A percentile compares a stretch with the other conserved stretches of the same genome.
phyloP scores from a whole-genome alignment of 768 basidiomycete species.

The Phylloporus rhodoxanthus region DNA sequence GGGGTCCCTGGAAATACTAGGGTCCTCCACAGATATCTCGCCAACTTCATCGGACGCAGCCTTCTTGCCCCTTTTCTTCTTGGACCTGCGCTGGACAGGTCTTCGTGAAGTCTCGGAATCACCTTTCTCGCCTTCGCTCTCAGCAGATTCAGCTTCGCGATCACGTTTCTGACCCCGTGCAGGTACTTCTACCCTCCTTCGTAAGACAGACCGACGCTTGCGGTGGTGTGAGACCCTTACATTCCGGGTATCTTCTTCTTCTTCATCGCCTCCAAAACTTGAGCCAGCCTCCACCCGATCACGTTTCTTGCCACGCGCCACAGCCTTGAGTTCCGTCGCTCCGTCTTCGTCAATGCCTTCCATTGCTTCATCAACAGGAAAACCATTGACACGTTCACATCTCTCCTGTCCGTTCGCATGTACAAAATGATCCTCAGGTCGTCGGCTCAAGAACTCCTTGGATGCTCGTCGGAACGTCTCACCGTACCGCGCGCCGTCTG shows the following conservation, averaged over 20 bases:
- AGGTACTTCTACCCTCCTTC: slow-evolving; percentile 45
- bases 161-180: slow-evolving; percentile 63
- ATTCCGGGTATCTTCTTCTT: slow-evolving; percentile 35
- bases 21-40: slow-evolving; percentile 48
- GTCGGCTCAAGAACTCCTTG: slow-evolving; percentile 44
- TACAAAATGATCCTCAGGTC: slow-evolving; percentile 38
- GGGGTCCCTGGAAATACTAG: slow-evolving; percentile 42
- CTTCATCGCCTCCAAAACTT: slow-evolving; percentile 57
- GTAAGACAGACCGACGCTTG: slow-evolving; percentile 52
- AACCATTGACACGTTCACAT: slow-evolving; percentile 26
- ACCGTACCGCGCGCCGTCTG: slow-evolving; percentile 32
- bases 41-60: slow-evolving; percentile 35
- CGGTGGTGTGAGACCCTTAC: slow-evolving; percentile 42
- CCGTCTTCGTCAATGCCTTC: slow-evolving; percentile 41
- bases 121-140: slow-evolving; percentile 24
- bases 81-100: slow-evolving; percentile 16
- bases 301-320: slow-evolving; percentile 60
- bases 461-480: slow-evolving; percentile 36
- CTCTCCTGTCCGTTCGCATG: slow-evolving; percentile 42
- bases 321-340: slow-evolving; percentile 33
- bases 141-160: slow-evolving; percentile 46
- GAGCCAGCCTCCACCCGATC: slow-evolving; percentile 71
- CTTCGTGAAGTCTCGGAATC: slow-evolving; percentile 10
- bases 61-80: slow-evolving; percentile 54
- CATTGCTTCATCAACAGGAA: slow-evolving; percentile 32